Evolutionary conservation across 1,139 yeast genomes (phyloP), one percentile per base, ranked within the genome.

Genomic region (Geotrichum europaeum): DNA sequence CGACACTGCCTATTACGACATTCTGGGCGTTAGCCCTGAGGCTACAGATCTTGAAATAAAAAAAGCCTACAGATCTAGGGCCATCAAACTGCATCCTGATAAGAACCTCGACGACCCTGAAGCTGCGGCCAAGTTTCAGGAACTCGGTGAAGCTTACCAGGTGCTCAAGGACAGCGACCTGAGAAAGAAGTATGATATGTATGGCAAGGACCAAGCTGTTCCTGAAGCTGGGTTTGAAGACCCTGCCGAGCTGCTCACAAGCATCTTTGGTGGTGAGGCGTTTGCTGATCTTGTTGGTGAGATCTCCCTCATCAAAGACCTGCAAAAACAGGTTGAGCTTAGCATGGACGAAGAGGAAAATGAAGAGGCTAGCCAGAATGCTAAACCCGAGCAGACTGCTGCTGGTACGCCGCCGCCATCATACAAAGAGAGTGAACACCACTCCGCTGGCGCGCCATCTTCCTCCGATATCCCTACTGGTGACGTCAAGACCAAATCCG

Each of bases 251-350:
- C 85, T 89, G 69, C 89, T 91, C 74, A 80, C 88, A n/a, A 82
- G 81, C 78, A 87, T 91, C 49, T 91, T 91, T 74, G 98, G 98
- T 54, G 98, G 98, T 50, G 96, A 89, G 63, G 94, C 95, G 1
- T 92, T 92, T 74, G 83, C 81, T 55, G 88, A 86, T 61, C 87
- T 91, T 80, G 89, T 92, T 68, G 99, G 99, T 4, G 97, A 92
- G 73, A 78, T 94, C 65, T 84, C 96, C n/a, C 78, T 94, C 71
- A 76, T 92, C 71, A 87, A 85, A 72, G 96, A 94, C 69, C 72
- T 92, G 69, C 80, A 86, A 50, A 87, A 89, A 73, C 83, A 89
- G 32, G 82, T 86, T 60, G 91, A 85, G 65, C 77, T 86, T 57
- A 81, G 95, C 68, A 83, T 91, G 6, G 86, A 85, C 68, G 85